Base-by-base conservation (phyloP, 768 basidiomycete species). In the Trametes cingulata region DNA sequence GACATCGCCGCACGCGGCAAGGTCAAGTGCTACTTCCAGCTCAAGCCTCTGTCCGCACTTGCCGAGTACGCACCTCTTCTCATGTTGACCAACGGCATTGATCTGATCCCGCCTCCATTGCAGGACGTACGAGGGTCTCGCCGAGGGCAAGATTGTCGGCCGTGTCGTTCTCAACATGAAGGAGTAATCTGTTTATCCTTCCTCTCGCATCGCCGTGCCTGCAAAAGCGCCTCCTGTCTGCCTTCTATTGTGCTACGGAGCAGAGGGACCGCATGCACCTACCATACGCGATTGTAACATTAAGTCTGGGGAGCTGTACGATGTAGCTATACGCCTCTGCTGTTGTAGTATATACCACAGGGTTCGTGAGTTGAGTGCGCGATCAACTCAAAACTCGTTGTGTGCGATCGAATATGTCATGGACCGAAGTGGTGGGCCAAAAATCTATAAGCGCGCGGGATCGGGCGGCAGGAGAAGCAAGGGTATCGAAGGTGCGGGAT, bases 1-100 rank as follows among this genome's bases (percentile, higher is more conserved):
- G 82, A 84, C 2, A 86, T 95, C 48, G 93, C 91, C 0, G 81
- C 86, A 0, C 69, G 76, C 35, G 91, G 90, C 14, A 82, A 83
- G 52, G 88, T 93, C 54, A 88, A 84, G 69, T 84, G 85, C 58
- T 77, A 77, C 64, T 88, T 77, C 63, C 71, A 63, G 41, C 49
- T 75, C 49, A 80, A 75, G 70, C 76, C 76, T 0, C 74, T 92
- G 36, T 66, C 73, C 0, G 81, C 84, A 3, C 79, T 91, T 42
- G 71, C 77, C 36, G 72, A 77, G 81, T 85, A 58, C 62, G 84
- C 78, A 14, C 29, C 29, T 33, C 29, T 49, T 6, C 51, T 43
- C n/a, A n/a, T n/a, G n/a, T n/a, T n/a, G n/a, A n/a, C n/a, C n/a
- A n/a, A n/a, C n/a, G n/a, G n/a, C n/a, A n/a, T n/a, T n/a, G n/a